These are phyloP conservation scores for Aspergillus ochraceoroseus DNA, from an alignment of 2,329 filamentous ascomycete species.

Conservation along the genomic window DNA sequence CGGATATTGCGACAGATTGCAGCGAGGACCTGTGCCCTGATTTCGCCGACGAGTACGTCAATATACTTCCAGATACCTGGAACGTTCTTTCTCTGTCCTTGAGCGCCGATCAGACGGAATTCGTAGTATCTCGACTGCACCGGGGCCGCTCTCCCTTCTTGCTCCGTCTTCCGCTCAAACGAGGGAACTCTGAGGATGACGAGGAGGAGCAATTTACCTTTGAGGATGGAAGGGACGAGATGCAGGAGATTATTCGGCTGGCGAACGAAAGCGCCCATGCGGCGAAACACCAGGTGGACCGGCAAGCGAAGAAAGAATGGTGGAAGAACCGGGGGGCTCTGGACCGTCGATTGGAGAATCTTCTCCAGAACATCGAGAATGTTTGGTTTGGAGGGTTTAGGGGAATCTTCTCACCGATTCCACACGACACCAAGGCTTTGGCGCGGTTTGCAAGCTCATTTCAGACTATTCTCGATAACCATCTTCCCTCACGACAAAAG, in stretches of 20 bases:
- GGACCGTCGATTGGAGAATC: constrained; percentile 68
- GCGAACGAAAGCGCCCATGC: constrained; percentile 81
- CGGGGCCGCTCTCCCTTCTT: constrained; percentile 74
- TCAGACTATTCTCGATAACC: constrained; percentile 70
- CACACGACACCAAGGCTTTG: constrained; percentile 59
- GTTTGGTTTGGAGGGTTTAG: constrained; percentile 94
- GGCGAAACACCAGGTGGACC: constrained; percentile 64
- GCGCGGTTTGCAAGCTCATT: constrained; percentile 73
- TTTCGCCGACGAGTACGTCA: constrained; percentile 76
- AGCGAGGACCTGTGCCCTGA: constrained; percentile 48
- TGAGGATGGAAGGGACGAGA: constrained; percentile 69
- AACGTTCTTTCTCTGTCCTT: constrained; percentile 79
- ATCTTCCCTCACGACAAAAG: constrained; percentile 73
- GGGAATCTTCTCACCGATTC: constrained; percentile 80
- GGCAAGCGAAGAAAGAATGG: constrained; percentile 76
- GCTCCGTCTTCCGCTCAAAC: constrained; percentile 75
- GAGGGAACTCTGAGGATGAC: constrained; percentile 77
- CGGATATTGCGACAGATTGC: constrained; percentile 18
- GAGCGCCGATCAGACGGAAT: constrained; percentile 74
- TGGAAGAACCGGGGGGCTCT: constrained; percentile 80
- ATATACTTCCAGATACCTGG: constrained; percentile 79
- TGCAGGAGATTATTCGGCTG: constrained; percentile 72
- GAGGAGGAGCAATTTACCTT: constrained; percentile 74
- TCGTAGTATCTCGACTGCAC: constrained; percentile 83
- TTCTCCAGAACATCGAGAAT: constrained; percentile 81